Conservation (phyloP, 2,329 filamentous ascomycete genomes). For the Fusarium scirpi region DNA sequence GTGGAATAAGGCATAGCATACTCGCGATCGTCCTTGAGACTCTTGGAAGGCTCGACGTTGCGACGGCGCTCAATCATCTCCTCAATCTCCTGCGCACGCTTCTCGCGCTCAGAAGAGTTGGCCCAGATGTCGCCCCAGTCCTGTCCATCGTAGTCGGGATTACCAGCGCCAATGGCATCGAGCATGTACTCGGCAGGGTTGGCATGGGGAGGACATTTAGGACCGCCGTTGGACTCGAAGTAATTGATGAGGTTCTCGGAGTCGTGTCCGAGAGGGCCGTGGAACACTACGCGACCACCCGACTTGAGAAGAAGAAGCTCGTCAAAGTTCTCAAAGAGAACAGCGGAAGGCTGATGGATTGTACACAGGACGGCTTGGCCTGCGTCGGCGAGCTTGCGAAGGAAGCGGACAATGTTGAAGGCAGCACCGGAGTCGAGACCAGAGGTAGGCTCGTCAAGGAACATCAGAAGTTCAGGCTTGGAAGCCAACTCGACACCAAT, state of each 20-base stretch:
- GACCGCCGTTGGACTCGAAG: constrained; percentile 63
- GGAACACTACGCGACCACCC: constrained; percentile 66
- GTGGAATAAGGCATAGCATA: constrained; percentile 70
- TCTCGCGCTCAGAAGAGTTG: constrained; percentile 61
- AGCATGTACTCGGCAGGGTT: constrained; percentile 69
- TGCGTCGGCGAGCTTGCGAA: constrained; percentile 70
- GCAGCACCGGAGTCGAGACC: constrained; percentile 69
- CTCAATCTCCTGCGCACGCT: constrained; percentile 63
- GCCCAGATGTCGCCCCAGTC: constrained; percentile 74
- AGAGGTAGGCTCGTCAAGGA: constrained; percentile 72
- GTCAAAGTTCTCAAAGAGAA: constrained; percentile 69
- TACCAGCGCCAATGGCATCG: constrained; percentile 70
- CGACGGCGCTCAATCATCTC: constrained; percentile 62
- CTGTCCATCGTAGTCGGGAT: constrained; percentile 69
- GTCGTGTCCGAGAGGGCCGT: constrained; percentile 65
- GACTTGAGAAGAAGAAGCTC: constrained; percentile 65
- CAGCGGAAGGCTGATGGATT: constrained; percentile 69
- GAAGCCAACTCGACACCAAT: constrained; percentile 68
- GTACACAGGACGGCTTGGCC: constrained; percentile 71
- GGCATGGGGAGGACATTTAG: constrained; percentile 59
- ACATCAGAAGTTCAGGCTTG: constrained; percentile 71
- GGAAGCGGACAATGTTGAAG: constrained; percentile 71
- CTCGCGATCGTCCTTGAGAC: constrained; percentile 65
- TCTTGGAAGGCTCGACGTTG: constrained; percentile 52
- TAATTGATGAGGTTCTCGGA: constrained; percentile 62